Evolutionary conservation across 805 yeast species (phyloP).

Genomic region (Cyberlindnera xylosilytica): DNA sequence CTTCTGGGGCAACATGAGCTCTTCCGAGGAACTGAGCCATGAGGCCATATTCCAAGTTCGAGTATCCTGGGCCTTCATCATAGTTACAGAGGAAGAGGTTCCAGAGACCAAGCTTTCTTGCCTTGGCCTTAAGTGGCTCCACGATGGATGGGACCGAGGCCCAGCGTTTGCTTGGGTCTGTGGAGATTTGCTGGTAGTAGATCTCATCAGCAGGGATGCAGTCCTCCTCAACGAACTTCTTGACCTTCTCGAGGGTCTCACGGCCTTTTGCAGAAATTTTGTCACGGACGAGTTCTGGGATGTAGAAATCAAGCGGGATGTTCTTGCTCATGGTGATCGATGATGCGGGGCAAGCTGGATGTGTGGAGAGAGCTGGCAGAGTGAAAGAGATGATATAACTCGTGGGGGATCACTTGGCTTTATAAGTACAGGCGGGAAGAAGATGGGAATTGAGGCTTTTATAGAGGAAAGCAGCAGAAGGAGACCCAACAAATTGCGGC

Average conservation of each 20-base stretch:
- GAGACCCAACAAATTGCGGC: neutral
- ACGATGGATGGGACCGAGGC: conserved; percentile 41
- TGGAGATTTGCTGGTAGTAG: conserved; percentile 38
- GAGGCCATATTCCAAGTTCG: conserved; percentile 61
- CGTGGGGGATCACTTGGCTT: too few species aligned
- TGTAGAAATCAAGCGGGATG: conserved; percentile 25
- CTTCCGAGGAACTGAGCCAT: conserved; percentile 64
- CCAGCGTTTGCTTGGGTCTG: conserved; percentile 46
- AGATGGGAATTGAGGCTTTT: neutral
- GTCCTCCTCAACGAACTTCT: conserved; percentile 52
- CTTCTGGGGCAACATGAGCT: conserved; percentile 53
- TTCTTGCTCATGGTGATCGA: neutral
- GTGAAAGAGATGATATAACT: too few species aligned
- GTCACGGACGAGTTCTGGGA: conserved; percentile 35
- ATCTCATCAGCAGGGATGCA: conserved; percentile 54
- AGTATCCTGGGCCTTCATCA: conserved; percentile 50
- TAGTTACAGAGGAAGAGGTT: conserved; percentile 48
- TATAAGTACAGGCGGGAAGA: too few species aligned
- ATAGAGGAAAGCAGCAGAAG: neutral
- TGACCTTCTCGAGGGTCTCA: conserved; percentile 34
- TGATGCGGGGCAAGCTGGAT: neutral
- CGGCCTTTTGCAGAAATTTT: conserved; percentile 33
- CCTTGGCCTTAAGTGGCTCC: conserved; percentile 51
- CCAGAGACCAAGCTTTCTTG: conserved; percentile 54
- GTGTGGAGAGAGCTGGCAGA: neutral